Conservation (phyloP, 202 grass and related monocot species). For the Bolboschoenoplectus hybrid region DNA sequence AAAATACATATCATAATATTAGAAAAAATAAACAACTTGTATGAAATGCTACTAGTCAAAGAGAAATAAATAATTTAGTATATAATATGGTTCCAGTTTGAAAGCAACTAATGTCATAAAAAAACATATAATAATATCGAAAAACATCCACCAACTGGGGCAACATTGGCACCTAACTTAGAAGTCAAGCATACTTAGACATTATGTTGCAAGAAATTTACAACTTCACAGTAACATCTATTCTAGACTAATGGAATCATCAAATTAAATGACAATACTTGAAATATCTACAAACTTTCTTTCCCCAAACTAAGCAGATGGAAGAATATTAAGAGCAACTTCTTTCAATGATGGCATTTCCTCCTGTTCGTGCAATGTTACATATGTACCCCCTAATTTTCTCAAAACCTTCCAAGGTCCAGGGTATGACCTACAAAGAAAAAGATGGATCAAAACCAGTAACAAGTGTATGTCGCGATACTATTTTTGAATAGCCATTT, state of each 20-base stretch:
- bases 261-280: neutral
- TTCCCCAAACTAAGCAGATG: constrained; percentile 49
- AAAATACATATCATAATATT: neutral
- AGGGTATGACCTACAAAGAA: constrained; percentile 73
- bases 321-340: constrained; percentile 90
- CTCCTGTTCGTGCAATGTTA: constrained; percentile 78
- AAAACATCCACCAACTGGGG: neutral
- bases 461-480: neutral
- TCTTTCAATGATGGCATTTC: constrained; percentile 93
- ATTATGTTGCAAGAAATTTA: neutral
- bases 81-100: neutral
- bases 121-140: neutral
- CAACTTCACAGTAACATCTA: neutral
- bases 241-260: neutral
- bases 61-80: no score
- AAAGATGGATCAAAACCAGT: neutral
- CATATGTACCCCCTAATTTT: constrained; percentile 63
- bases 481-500: neutral
- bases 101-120: neutral
- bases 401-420: constrained; percentile 88
- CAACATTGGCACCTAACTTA: neutral
- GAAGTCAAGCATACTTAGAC: neutral
- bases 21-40: no score
- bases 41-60: no score
- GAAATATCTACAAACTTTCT: neutral